Percentiles rank a stretch among this genome's conserved stretches.
These are phyloP conservation scores for Bidens hawaiensis DNA, from an alignment of 140 eudicot species.

Conservation along the genomic window DNA sequence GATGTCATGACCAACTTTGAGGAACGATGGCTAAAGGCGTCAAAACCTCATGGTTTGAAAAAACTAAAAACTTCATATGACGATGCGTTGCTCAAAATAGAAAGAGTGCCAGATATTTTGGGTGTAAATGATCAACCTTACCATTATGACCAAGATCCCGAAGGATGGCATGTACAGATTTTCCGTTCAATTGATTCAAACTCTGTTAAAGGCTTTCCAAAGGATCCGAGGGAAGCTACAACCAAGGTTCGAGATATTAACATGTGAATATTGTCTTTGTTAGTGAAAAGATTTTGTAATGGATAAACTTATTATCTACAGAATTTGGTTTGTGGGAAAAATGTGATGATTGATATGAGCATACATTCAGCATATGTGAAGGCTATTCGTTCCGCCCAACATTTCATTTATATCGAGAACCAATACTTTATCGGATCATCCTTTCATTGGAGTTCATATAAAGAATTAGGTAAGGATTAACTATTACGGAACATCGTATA, in stretches of 20 bases:
- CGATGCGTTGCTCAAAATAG: slow-evolving; percentile 82
- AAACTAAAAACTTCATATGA: slow-evolving; percentile 75
- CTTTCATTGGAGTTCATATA: slow-evolving; percentile 71
- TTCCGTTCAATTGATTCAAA: slow-evolving; percentile 72
- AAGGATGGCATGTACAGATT: slow-evolving; percentile 95
- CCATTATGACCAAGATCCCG: slow-evolving; percentile 57
- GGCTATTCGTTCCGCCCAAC: slow-evolving; percentile 95
- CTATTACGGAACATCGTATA: background rate
- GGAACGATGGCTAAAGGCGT: slow-evolving; percentile 86
- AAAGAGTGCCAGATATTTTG: slow-evolving; percentile 73
- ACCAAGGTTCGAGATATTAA: slow-evolving; percentile 29
- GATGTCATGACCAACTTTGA: slow-evolving; percentile 80
- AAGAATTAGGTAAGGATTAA: slow-evolving; percentile 68
- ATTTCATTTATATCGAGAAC: slow-evolving; percentile 82
- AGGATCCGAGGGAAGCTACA: slow-evolving; percentile 66
- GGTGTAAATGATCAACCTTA: slow-evolving; percentile 64
- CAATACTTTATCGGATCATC: slow-evolving; percentile 98
- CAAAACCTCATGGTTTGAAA: slow-evolving; percentile 78
- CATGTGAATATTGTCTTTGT: background rate
- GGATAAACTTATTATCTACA: slow-evolving; percentile 25
- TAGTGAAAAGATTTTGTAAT: background rate
- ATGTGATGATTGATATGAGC: slow-evolving; percentile 93
- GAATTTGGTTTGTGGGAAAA: slow-evolving; percentile 95
- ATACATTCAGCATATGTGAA: slow-evolving; percentile 86
- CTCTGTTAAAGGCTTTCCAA: slow-evolving; percentile 74